Evolutionary conservation across 2,329 filamentous ascomycete genomes (phyloP).

Genomic region (Botrytis fabae): DNA sequence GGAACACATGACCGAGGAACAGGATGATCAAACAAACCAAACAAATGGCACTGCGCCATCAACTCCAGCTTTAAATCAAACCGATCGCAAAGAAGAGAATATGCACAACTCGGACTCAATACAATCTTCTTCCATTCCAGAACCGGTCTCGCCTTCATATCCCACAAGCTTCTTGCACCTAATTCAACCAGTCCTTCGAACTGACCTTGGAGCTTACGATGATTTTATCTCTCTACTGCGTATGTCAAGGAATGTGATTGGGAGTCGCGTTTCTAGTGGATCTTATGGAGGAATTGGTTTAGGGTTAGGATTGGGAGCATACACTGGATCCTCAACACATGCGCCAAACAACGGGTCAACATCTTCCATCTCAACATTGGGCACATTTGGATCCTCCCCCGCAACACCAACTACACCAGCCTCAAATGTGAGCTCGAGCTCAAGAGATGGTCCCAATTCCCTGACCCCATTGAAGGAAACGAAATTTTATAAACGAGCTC

Average conservation of each 20-base stretch:
- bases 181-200: slow-evolving; percentile 78
- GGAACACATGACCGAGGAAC: slow-evolving; percentile 76
- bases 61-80: slow-evolving; percentile 73
- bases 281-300: slow-evolving; percentile 60
- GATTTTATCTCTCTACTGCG: slow-evolving; percentile 81
- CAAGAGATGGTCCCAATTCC: slow-evolving; percentile 42
- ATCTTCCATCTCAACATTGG: slow-evolving; percentile 55
- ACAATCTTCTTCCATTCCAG: slow-evolving; percentile 40
- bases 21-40: slow-evolving; percentile 68
- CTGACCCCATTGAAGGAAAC: slow-evolving; percentile 78
- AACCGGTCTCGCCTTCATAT: slow-evolving; percentile 54
- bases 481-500: slow-evolving; percentile 87
- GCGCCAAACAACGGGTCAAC: slow-evolving; percentile 60
- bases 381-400: slow-evolving; percentile 54
- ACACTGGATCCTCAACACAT: slow-evolving; percentile 43
- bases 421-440: slow-evolving; percentile 51
- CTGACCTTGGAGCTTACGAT: slow-evolving; percentile 75
- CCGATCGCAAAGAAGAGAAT: slow-evolving; percentile 58
- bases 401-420: slow-evolving; percentile 60
- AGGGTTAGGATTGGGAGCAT: slow-evolving; percentile 49
- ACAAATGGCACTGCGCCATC: slow-evolving; percentile 69
- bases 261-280: slow-evolving; percentile 70
- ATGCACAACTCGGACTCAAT: slow-evolving; percentile 41
- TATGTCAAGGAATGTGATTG: slow-evolving; percentile 59
- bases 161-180: slow-evolving; percentile 78